A percentile compares a stretch with the other conserved stretches of the same genome.
These are phyloP conservation scores for Coelastrella sp. DNA, from an alignment of 139 green algal genomes.

Conservation along the genomic window DNA sequence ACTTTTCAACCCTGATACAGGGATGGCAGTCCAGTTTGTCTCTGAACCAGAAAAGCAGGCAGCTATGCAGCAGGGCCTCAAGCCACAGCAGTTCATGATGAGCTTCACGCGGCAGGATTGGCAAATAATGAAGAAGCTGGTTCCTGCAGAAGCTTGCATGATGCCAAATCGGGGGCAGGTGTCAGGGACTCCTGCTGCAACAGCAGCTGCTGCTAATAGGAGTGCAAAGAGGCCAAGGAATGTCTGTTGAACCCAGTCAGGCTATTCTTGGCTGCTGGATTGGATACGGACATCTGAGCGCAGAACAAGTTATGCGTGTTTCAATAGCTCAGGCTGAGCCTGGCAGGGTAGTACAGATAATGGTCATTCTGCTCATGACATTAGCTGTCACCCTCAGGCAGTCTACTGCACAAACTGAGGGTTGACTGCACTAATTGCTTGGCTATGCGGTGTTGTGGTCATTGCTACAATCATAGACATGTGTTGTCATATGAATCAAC, in stretches of 20 bases:
- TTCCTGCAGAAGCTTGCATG: constrained; percentile 45
- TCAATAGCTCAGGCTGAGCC: too few species aligned
- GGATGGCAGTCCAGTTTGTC: constrained; percentile 47
- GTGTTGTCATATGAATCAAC: too few species aligned
- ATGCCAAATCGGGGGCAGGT: constrained; percentile 50
- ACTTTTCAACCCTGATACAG: constrained; percentile 40
- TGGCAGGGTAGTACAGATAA: too few species aligned
- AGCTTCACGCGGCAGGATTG: constrained; percentile 65
- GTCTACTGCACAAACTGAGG: too few species aligned
- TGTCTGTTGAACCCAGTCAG: not conserved
- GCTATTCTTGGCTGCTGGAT: too few species aligned
- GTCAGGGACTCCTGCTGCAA: not conserved
- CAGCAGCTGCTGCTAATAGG: not conserved
- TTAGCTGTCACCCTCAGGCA: too few species aligned
- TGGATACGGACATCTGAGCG: too few species aligned
- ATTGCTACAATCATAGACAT: too few species aligned
- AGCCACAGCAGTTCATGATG: constrained; percentile 71
- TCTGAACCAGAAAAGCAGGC: not conserved
- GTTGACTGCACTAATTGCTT: too few species aligned
- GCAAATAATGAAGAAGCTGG: constrained; percentile 58
- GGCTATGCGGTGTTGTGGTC: too few species aligned
- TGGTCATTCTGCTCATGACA: too few species aligned
- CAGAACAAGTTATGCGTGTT: too few species aligned
- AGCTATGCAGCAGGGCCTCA: constrained; percentile 14
- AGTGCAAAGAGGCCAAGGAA: not conserved